A percentile compares a stretch with the other conserved stretches of the same genome.
Conservation (phyloP, 192 early-diverging fungal genomes). For the Coemansia sp. region DNA sequence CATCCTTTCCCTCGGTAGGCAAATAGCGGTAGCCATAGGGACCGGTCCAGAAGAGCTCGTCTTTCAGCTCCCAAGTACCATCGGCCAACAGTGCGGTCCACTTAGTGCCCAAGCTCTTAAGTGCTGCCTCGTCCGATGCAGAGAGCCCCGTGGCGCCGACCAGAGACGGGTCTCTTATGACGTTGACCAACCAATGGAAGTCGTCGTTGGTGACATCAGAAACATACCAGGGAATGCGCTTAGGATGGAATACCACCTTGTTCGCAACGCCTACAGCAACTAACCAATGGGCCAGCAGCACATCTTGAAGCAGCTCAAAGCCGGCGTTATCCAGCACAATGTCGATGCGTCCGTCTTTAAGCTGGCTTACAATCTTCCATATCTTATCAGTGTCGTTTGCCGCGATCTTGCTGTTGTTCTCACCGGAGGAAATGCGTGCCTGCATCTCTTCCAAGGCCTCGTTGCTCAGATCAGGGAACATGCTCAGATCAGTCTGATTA, state of each 20-base stretch:
- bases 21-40: slow-evolving; percentile 82
- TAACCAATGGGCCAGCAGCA: slow-evolving; percentile 84
- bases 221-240: slow-evolving; percentile 94
- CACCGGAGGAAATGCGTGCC: slow-evolving; percentile 46
- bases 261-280: slow-evolving; percentile 64
- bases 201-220: slow-evolving; percentile 85
- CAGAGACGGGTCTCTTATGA: slow-evolving; percentile 20
- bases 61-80: slow-evolving; percentile 65
- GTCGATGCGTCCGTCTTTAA: slow-evolving; percentile 67
- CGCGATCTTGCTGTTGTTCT: slow-evolving; percentile 61
- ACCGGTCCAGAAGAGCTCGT: slow-evolving; percentile 84
- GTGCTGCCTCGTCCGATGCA: slow-evolving; percentile 33
- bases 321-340: slow-evolving; percentile 91
- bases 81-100: slow-evolving; percentile 68
- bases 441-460: slow-evolving; percentile 73
- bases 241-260: slow-evolving; percentile 78
- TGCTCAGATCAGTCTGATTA: slow-evolving; percentile 81
- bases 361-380: slow-evolving; percentile 58
- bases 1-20: slow-evolving; percentile 60
- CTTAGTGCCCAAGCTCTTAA: slow-evolving; percentile 57
- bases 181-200: slow-evolving; percentile 65
- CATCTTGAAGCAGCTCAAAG: slow-evolving; percentile 87
- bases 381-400: slow-evolving; percentile 69
- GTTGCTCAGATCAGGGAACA: slow-evolving; percentile 68
- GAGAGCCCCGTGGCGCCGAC: slow-evolving; percentile 25